Percentiles rank a stretch among this genome's conserved stretches.
These are phyloP conservation scores for Dactylonectria estremocensis DNA, from an alignment of 2,329 filamentous ascomycete species.

Conservation along the genomic window DNA sequence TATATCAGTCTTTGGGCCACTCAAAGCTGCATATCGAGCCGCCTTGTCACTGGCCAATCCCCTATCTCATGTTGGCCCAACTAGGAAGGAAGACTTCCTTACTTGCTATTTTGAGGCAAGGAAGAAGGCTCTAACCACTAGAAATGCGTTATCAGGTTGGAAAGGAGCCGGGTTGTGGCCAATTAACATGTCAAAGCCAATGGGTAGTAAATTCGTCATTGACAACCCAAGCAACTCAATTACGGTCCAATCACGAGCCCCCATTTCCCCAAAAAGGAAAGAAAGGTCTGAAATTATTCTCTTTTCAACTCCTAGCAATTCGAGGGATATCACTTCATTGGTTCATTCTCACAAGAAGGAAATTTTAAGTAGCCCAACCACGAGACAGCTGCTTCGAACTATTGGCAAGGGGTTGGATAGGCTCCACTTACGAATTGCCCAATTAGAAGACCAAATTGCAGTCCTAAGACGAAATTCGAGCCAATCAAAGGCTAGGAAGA, in stretches of 20 bases:
- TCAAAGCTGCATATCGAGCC: constrained; percentile 3
- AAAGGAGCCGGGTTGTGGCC: constrained; percentile 4
- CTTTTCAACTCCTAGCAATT: constrained; percentile 1
- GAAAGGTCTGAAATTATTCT: background rate
- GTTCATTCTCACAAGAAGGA: background rate
- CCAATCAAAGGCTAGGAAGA: constrained; percentile 7
- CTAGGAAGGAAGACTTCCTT: constrained; percentile 6
- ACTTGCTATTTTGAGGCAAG: constrained; percentile 1
- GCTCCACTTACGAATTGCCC: background rate
- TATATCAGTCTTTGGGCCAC: background rate
- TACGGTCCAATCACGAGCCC: background rate
- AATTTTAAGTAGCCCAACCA: background rate
- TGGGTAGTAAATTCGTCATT: constrained; percentile 2
- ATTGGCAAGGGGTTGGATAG: background rate
- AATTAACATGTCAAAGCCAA: background rate
- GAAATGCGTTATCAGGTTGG: background rate
- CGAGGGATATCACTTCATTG: background rate
- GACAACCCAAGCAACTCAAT: background rate
- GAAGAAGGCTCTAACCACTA: background rate
- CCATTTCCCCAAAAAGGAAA: background rate
- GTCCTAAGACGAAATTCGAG: background rate
- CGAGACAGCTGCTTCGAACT: background rate
- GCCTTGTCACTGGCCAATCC: background rate
- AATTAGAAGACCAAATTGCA: background rate
- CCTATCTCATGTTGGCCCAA: background rate